A percentile compares a stretch with the other conserved stretches of the same genome.
Evolutionary conservation across 495 filamentous ascomycete species (phyloP).

Genomic region (Xylaria longipes): DNA sequence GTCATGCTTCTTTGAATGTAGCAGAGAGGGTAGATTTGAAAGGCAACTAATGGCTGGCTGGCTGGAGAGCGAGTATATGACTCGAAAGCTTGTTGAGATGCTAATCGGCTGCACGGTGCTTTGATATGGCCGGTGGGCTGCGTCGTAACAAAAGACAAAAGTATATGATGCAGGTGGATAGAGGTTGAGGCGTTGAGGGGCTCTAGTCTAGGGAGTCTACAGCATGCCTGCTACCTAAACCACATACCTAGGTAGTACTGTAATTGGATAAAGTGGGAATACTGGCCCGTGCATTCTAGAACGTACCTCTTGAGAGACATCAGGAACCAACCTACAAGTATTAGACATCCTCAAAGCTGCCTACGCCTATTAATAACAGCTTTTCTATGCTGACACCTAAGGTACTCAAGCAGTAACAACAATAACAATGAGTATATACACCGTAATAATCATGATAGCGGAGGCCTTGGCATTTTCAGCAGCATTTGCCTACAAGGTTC

Average conservation of each 20-base stretch:
- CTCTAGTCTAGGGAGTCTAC: not conserved
- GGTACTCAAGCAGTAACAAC: not conserved
- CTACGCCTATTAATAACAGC: not conserved
- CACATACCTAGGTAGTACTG: not conserved
- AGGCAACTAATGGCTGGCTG: not conserved
- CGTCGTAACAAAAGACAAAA: not conserved
- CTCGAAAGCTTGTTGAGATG: not conserved
- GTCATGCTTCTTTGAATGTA: constrained; percentile 31
- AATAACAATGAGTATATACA: not conserved
- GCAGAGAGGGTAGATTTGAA: not conserved
- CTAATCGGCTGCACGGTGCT: not conserved
- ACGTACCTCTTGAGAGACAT: not conserved
- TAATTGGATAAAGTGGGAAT: constrained; percentile 3
- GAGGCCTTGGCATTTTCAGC: not conserved
- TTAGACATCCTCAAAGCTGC: not conserved
- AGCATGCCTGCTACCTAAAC: not conserved
- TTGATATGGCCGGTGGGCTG: not conserved
- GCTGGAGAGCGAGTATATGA: not conserved
- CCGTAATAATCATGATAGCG: not conserved
- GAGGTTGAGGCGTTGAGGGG: constrained; percentile 14
- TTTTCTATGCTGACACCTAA: no score
- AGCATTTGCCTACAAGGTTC: not conserved
- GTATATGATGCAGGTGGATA: not conserved
- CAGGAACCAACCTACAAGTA: not conserved
- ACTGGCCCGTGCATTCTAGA: not conserved